Conservation (phyloP, 2,329 filamentous ascomycete genomes). For the Cyphellophora europaea region DNA sequence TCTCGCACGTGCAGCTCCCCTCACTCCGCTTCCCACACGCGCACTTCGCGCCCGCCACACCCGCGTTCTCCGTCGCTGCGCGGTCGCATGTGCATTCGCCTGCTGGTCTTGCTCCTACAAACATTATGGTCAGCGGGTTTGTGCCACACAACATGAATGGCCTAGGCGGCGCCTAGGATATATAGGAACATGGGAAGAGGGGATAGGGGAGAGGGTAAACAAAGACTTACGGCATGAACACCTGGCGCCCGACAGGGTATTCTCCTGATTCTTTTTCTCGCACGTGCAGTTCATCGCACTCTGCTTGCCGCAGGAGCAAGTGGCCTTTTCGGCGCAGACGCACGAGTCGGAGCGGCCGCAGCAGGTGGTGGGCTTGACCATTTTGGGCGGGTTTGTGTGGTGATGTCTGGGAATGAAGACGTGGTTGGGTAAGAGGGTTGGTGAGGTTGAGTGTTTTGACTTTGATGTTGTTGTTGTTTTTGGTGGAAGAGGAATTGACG, state of each 20-base stretch:
- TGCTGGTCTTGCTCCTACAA: slow-evolving; percentile 58
- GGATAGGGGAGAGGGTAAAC: not conserved
- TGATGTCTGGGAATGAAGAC: too few species aligned
- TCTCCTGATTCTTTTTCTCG: slow-evolving; percentile 66
- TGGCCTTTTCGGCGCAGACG: slow-evolving; percentile 49
- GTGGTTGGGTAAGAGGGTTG: too few species aligned
- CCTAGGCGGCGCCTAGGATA: slow-evolving; percentile 1
- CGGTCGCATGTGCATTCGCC: slow-evolving; percentile 76
- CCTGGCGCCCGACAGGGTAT: slow-evolving; percentile 59
- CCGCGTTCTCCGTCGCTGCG: slow-evolving; percentile 59
- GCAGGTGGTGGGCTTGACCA: slow-evolving; percentile 46
- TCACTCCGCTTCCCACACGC: slow-evolving; percentile 66
- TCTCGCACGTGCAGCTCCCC: slow-evolving; percentile 79
- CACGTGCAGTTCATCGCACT: slow-evolving; percentile 80
- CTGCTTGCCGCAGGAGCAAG: slow-evolving; percentile 84
- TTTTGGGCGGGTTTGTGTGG: too few species aligned
- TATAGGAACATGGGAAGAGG: slow-evolving; percentile 1
- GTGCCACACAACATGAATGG: slow-evolving; percentile 2
- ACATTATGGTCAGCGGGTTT: slow-evolving; percentile 7
- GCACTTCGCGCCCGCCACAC: slow-evolving; percentile 53
- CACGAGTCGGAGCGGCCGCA: slow-evolving; percentile 51
- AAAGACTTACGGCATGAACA: slow-evolving; percentile 65
- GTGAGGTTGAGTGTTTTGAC: too few species aligned
- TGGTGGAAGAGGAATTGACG: too few species aligned
- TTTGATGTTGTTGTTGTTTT: too few species aligned